phyloP scores from a whole-genome alignment of 2,329 filamentous ascomycete species.

The Calonectria honghensis region DNA sequence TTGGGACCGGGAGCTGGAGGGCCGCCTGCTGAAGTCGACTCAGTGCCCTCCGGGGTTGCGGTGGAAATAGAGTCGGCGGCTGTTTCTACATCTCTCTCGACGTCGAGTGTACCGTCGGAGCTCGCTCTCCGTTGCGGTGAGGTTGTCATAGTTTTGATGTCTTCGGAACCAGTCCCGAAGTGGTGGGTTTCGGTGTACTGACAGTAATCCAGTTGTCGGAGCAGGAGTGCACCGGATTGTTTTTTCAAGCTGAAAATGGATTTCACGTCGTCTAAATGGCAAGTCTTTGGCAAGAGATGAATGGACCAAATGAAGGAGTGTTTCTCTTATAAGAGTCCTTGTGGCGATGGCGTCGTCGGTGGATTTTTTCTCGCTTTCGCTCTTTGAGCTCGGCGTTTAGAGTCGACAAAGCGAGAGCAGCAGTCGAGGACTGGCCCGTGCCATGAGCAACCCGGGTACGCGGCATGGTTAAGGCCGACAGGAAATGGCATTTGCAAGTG shows the following conservation, averaged over 20 bases:
- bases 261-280: background rate
- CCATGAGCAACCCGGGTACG: constrained; percentile 47
- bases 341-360: background rate
- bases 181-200: background rate
- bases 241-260: background rate
- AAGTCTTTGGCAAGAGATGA: background rate
- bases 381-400: constrained; percentile 31
- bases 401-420: constrained; percentile 15
- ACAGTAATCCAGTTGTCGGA: background rate
- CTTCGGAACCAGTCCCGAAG: background rate
- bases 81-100: constrained; percentile 50
- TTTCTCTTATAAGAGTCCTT: constrained; percentile 21
- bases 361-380: constrained; percentile 8
- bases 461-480: constrained; percentile 28
- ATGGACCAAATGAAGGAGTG: background rate
- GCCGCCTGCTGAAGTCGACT: constrained; percentile 36
- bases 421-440: constrained; percentile 9
- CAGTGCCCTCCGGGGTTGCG: constrained; percentile 38
- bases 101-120: constrained; percentile 56
- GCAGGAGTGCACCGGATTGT: background rate
- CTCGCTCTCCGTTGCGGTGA: constrained; percentile 50
- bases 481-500: constrained; percentile 41
- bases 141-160: constrained; percentile 41
- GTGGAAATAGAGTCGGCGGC: constrained; percentile 31
- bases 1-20: constrained; percentile 39